Conservation (phyloP, 306 rosid genomes). For the Prunus campanulata region DNA sequence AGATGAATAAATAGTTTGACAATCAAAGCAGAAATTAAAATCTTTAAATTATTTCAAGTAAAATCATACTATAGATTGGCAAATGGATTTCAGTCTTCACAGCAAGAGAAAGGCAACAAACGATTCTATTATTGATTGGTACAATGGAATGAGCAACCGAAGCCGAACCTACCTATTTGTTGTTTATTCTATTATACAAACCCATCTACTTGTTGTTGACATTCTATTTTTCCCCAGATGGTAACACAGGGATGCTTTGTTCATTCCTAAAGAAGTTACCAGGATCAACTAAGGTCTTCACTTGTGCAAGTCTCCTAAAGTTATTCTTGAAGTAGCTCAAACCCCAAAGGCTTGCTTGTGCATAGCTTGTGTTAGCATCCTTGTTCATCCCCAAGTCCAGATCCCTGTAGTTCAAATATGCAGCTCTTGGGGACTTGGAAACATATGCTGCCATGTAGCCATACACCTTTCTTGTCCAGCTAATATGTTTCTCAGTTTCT, state of each 20-base stretch:
- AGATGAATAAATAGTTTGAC: too few relatives aligned
- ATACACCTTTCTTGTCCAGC: slow-evolving; percentile 64
- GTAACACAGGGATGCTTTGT: slow-evolving; percentile 45
- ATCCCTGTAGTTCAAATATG: slow-evolving; percentile 77
- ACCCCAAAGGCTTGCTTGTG: too few relatives aligned
- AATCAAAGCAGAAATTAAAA: too few relatives aligned
- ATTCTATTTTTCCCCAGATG: not conserved
- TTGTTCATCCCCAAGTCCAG: slow-evolving; percentile 56
- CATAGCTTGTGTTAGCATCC: too few relatives aligned
- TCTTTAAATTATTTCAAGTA: too few relatives aligned
- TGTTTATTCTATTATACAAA: not conserved
- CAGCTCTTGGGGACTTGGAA: slow-evolving; percentile 60
- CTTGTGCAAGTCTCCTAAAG: slow-evolving; percentile 49
- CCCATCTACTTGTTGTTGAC: not conserved
- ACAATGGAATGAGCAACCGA: not conserved
- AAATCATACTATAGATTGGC: too few relatives aligned
- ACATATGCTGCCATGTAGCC: slow-evolving; percentile 68
- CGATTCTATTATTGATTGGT: too few relatives aligned
- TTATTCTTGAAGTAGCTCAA: slow-evolving; percentile 63
- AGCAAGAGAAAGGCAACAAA: too few relatives aligned
- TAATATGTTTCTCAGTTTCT: slow-evolving; percentile 41
- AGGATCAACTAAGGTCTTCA: slow-evolving; percentile 66
- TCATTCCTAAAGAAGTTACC: slow-evolving; percentile 71
- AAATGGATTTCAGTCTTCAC: too few relatives aligned
- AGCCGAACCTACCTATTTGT: not conserved